Evolutionary conservation across 345 rosid genomes (phyloP), one percentile per base, ranked within the genome.

Genomic region (Boechera stricta): DNA sequence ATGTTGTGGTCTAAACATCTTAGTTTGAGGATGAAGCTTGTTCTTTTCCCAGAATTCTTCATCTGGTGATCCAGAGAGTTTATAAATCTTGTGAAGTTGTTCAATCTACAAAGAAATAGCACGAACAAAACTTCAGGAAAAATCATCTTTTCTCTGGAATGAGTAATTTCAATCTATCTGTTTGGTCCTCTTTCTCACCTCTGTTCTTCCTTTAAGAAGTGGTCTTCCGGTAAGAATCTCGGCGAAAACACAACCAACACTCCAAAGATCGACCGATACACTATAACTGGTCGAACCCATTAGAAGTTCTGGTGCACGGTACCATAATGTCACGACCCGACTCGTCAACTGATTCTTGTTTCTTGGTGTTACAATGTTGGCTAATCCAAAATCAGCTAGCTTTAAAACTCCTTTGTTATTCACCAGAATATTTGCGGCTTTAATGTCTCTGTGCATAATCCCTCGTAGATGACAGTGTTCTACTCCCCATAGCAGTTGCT

Each of bases 231-330:
- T 58, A 47, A 87, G 84, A 73, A 91, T 82, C 81, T 89, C 92
- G 2, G 91, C 87, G 72, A 91, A 86, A 5, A 89, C 97, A 42
- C 94, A 91, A 12, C 97, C 97, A 5, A 87, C 85, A 59, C 97
- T 91, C 97, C 97, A 91, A 16, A 91, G 82, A 73, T 91, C 97
- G 2, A 86, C 89, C 0, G 94, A 79, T 29, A 86, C 87, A n/a
- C 82, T 86, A 75, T 91, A 91, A 61, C 83, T 87, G 6, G 89
- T 91, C 5, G 97, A 89, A 2, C 94, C 97, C 90, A 89, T 89
- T 56, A 91, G 61, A 64, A 91, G 94, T 72, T 91, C 97, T 0
- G 97, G 97, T 69, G 97, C 91, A 29, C 97, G 94, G 69, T 91
- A 91, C 97, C 97, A 91, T 55, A 91, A 64, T 36, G 97, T 91